Conservation (phyloP, 2,329 filamentous ascomycete species). For the Clarireedia hainanense region DNA sequence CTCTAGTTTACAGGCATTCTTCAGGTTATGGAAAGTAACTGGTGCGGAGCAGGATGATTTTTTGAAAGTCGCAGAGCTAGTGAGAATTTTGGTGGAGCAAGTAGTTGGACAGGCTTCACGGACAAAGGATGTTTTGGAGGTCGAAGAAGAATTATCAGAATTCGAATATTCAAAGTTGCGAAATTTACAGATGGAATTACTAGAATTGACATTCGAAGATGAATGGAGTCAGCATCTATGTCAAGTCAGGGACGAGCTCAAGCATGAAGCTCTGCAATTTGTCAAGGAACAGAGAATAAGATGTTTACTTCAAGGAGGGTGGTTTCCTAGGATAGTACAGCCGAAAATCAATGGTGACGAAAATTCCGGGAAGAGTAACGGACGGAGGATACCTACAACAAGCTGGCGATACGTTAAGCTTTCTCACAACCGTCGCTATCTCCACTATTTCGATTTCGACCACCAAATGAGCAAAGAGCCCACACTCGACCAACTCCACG, state of each 20-base stretch:
- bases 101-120: constrained; percentile 76
- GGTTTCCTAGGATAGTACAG: constrained; percentile 55
- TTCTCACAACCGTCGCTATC: constrained; percentile 81
- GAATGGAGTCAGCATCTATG: constrained; percentile 86
- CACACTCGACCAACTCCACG: constrained; percentile 61
- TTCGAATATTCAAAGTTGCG: constrained; percentile 74
- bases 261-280: constrained; percentile 87
- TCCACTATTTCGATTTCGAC: constrained; percentile 85
- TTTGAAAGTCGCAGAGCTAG: constrained; percentile 83
- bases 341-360: constrained; percentile 38
- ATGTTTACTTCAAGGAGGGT: constrained; percentile 79
- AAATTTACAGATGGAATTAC: constrained; percentile 84
- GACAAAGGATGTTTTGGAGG: constrained; percentile 74
- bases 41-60: constrained; percentile 82
- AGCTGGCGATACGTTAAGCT: constrained; percentile 77
- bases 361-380: constrained; percentile 9
- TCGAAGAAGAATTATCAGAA: constrained; percentile 82
- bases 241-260: constrained; percentile 85
- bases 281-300: constrained; percentile 94
- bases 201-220: constrained; percentile 87
- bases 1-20: constrained; percentile 76
- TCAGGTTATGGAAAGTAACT: constrained; percentile 87
- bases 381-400: constrained; percentile 13
- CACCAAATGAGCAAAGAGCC: constrained; percentile 57
- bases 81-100: constrained; percentile 83